Base-by-base conservation (phyloP, 2,329 filamentous ascomycete species). In the Arthroderma sp. region DNA sequence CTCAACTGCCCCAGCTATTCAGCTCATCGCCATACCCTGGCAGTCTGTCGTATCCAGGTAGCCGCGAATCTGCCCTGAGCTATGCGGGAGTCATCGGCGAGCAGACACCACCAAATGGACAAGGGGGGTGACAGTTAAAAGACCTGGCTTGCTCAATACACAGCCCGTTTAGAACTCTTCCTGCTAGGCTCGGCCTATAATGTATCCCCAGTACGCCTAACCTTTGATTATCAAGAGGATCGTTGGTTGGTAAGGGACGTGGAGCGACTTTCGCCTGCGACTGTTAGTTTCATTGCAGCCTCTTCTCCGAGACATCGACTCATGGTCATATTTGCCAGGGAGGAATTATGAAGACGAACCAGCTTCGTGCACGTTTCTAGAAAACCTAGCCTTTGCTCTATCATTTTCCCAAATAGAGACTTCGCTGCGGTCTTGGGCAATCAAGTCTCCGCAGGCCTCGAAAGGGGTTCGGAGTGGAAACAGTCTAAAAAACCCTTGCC, bases 101-200 rank as follows among this genome's bases (percentile, higher is more conserved):
- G 28, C 72, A 75, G 58, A 78, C 74, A 33, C 76, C 77, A 21
- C 74, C 74, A 23, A 76, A 73, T 61, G 74, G 74, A 28, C 77
- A 79, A 63, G 72, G 72, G 39, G 74, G 75, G 55, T 76, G 72
- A 75, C 19, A n/a, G 15, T 8, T 47, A 7, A 13, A 28, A 3
- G 13, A 25, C 11, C 33, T 38, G 52, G 21, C 31, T 54, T 23
- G 19, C 52, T 54, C 9, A n/a, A 5, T 15, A 21, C 19, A 19
- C 47, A 11, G 47, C 28, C 28, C 25, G 15, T 31, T 33, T n/a
- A 51, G 17, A 31, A 51, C 15, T 19, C 2, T 51, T 51, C 33
- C 47, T 9, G 9, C 47, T 33, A 4, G 23, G 47, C 47, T 31
- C 9, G 13, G 15, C 28, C 15, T 33, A n/a, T 33, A 51, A 17